Conservation (phyloP, 2,329 filamentous ascomycete species). For the Botryotinia calthae region DNA sequence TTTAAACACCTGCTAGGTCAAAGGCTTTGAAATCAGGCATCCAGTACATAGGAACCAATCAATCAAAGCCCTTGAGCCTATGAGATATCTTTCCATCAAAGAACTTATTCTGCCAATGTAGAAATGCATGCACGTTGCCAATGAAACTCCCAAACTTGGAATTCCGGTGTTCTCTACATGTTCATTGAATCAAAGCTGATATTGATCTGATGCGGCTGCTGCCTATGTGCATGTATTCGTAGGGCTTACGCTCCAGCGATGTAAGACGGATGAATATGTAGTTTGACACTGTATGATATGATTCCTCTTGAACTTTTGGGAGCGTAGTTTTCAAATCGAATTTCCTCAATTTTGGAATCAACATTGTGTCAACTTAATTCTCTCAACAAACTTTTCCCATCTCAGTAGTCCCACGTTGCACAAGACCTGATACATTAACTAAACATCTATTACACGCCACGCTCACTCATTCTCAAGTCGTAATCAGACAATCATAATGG, state of each 20-base stretch:
- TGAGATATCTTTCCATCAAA: neutral
- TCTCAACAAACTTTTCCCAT: neutral
- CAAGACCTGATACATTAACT: neutral
- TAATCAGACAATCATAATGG: neutral
- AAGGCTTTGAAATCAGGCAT: neutral
- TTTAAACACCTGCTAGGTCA: neutral
- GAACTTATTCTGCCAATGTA: neutral
- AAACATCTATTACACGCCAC: neutral
- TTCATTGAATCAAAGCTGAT: neutral
- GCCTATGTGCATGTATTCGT: neutral
- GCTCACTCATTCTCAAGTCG: neutral
- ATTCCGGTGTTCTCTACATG: neutral
- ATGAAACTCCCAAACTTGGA: neutral
- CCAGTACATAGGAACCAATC: neutral
- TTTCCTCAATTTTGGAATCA: neutral
- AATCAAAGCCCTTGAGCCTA: neutral
- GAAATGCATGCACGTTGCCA: neutral
- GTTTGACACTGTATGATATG: neutral
- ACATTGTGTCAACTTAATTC: neutral
- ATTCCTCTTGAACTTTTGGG: neutral
- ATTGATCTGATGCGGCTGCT: neutral
- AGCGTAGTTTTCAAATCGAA: neutral
- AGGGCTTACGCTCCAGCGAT: neutral
- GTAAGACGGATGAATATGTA: neutral
- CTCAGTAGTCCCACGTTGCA: neutral